Evolutionary conservation across 176 grass and related monocot genomes (phyloP).

Genomic region (Raddia distichophylla): DNA sequence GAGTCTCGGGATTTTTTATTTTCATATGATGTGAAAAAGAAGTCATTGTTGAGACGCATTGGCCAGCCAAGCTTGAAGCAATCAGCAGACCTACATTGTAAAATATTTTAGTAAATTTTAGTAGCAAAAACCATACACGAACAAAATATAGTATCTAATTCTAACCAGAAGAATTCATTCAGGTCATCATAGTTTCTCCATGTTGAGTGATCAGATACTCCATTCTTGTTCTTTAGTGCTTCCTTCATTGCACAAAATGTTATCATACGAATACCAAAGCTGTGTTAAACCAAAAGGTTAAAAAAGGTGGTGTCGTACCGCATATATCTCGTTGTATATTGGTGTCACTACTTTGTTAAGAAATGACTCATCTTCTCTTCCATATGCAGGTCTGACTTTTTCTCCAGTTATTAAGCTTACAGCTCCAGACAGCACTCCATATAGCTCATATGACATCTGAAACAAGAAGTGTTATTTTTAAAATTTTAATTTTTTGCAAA

Average conservation of each 20-base stretch:
- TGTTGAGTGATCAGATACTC: slow-evolving; percentile 83
- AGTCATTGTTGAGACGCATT: slow-evolving; percentile 79
- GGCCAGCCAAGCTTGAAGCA: slow-evolving; percentile 99
- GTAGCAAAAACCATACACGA: slow-evolving; percentile 15
- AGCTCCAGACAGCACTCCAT: slow-evolving; percentile 88
- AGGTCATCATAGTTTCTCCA: slow-evolving; percentile 99
- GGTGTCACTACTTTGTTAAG: slow-evolving; percentile 77
- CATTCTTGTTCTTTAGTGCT: slow-evolving; percentile 84
- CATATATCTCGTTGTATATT: slow-evolving; percentile 72
- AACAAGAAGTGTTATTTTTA: slow-evolving; percentile 40
- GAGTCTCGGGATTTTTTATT: slow-evolving; percentile 17
- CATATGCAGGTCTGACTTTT: slow-evolving; percentile 83
- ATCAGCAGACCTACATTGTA: slow-evolving; percentile 66
- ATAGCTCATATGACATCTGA: slow-evolving; percentile 99
- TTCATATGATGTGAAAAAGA: slow-evolving; percentile 64
- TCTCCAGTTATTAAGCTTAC: slow-evolving; percentile 87
- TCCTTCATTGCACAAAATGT: slow-evolving; percentile 69
- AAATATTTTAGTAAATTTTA: slow-evolving; percentile 36
- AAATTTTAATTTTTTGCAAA: neutral
- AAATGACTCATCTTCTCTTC: slow-evolving; percentile 80
- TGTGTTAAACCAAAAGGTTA: slow-evolving; percentile 33
- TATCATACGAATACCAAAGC: slow-evolving; percentile 35
- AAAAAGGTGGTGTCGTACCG: slow-evolving; percentile 55
- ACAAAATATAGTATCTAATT: slow-evolving; percentile 54
- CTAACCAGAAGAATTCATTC: slow-evolving; percentile 97